Conservation (phyloP, 2,329 filamentous ascomycete species). For the Cladosporium phlei region DNA sequence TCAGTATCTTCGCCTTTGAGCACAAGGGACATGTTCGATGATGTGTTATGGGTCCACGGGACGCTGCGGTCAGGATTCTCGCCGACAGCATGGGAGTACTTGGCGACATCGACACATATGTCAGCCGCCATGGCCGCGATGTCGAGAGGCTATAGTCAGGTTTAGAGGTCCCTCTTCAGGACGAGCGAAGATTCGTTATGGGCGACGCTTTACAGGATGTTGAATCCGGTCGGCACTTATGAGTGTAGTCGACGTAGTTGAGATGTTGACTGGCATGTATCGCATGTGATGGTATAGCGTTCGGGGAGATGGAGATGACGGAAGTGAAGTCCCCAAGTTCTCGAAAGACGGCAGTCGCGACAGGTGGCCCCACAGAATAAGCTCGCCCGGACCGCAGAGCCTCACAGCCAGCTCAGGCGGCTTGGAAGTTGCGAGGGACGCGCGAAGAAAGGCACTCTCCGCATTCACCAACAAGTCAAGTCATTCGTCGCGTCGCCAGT, state of each 20-base stretch:
- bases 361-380: too few species aligned
- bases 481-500: too few species aligned
- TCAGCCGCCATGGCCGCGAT: slow-evolving; percentile 21
- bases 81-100: slow-evolving; percentile 32
- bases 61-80: slow-evolving; percentile 28
- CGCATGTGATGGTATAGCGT: not conserved
- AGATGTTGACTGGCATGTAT: not conserved
- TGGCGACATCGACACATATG: slow-evolving; percentile 26
- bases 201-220: not conserved
- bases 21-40: slow-evolving; percentile 28
- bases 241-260: not conserved
- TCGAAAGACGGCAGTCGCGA: too few species aligned
- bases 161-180: not conserved
- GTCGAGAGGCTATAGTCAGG: not conserved
- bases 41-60: slow-evolving; percentile 33
- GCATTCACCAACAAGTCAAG: too few species aligned
- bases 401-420: too few species aligned
- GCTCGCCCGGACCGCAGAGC: too few species aligned
- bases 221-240: slow-evolving; percentile 2
- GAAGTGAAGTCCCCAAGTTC: slow-evolving; percentile 8
- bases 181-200: not conserved
- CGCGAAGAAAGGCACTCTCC: too few species aligned
- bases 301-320: not conserved
- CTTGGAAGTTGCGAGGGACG: too few species aligned
- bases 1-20: slow-evolving; percentile 10